Evolutionary conservation across 257 asterid genomes (phyloP).

Genomic region (Petunia secreta): DNA sequence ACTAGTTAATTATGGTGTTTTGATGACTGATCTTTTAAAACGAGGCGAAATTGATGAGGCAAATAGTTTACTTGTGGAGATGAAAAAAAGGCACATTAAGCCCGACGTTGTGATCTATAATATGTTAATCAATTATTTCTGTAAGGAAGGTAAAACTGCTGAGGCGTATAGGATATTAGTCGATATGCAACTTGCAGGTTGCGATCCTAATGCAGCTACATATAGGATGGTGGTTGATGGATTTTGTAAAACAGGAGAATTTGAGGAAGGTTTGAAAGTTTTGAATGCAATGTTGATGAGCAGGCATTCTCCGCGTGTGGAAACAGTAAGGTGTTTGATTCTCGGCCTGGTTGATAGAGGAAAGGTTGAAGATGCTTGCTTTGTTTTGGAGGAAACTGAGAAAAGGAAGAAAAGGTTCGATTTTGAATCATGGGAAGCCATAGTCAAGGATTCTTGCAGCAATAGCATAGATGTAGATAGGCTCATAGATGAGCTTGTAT

Average conservation of each 20-base stretch:
- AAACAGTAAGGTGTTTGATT: constrained; percentile 49
- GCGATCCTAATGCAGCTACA: constrained; percentile 77
- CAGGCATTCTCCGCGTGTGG: constrained; percentile 61
- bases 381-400: constrained; percentile 74
- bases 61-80: constrained; percentile 63
- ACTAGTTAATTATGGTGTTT: constrained; percentile 69
- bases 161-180: constrained; percentile 74
- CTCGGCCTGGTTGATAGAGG: constrained; percentile 58
- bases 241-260: constrained; percentile 59
- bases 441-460: constrained; percentile 51
- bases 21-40: constrained; percentile 71
- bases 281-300: constrained; percentile 66
- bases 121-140: constrained; percentile 53
- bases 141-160: constrained; percentile 50
- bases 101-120: constrained; percentile 80
- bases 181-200: constrained; percentile 73
- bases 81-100: constrained; percentile 73
- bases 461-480: constrained; percentile 30
- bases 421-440: constrained; percentile 58
- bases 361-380: constrained; percentile 56
- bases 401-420: constrained; percentile 56
- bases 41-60: constrained; percentile 71
- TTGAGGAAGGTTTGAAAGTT: constrained; percentile 61
- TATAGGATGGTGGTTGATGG: constrained; percentile 84
- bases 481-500: constrained; percentile 41